Conservation (phyloP, 2,329 filamentous ascomycete genomes). For the Geosmithia morbida region DNA sequence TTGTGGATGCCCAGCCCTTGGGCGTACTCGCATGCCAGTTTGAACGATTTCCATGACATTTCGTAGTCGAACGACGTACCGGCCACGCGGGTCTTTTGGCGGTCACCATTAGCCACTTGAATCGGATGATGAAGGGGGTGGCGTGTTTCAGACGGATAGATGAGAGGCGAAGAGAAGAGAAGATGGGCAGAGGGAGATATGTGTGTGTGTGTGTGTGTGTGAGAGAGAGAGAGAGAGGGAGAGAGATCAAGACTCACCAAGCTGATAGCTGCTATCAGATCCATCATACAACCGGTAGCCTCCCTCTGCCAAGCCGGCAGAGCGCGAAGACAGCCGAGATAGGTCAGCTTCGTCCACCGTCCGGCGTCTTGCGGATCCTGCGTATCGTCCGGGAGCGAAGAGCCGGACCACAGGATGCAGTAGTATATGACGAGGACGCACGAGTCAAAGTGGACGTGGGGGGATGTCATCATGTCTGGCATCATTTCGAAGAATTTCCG, state of each 20-base stretch:
- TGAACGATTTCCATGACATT: constrained; percentile 15
- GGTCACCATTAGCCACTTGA: too few species aligned
- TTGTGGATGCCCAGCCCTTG: constrained; percentile 15
- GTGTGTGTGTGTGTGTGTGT: too few species aligned
- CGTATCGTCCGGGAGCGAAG: not conserved
- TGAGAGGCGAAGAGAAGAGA: too few species aligned
- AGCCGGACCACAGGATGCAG: constrained; percentile 13
- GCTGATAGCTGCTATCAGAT: constrained; percentile 14
- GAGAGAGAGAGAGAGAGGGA: too few species aligned
- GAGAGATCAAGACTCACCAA: constrained; percentile 10
- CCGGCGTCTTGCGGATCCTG: not conserved
- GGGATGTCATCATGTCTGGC: constrained; percentile 12
- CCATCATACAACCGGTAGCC: constrained; percentile 13
- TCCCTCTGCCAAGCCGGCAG: constrained; percentile 14
- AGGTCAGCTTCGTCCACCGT: constrained; percentile 3
- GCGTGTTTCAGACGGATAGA: accelerated
- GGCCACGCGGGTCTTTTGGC: constrained; percentile 11
- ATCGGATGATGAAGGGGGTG: too few species aligned
- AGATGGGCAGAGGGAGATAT: too few species aligned
- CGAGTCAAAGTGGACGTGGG: constrained; percentile 14
- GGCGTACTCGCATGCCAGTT: constrained; percentile 14
- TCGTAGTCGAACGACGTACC: constrained; percentile 17
- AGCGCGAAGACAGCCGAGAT: constrained; percentile 13
- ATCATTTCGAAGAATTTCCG: constrained; percentile 12
- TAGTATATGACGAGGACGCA: constrained; percentile 15